Percentiles rank a stretch among this genome's conserved stretches.
These are phyloP conservation scores for Epipyxis sp. DNA, from an alignment of 108 stramenopile genomes.

Conservation along the genomic window DNA sequence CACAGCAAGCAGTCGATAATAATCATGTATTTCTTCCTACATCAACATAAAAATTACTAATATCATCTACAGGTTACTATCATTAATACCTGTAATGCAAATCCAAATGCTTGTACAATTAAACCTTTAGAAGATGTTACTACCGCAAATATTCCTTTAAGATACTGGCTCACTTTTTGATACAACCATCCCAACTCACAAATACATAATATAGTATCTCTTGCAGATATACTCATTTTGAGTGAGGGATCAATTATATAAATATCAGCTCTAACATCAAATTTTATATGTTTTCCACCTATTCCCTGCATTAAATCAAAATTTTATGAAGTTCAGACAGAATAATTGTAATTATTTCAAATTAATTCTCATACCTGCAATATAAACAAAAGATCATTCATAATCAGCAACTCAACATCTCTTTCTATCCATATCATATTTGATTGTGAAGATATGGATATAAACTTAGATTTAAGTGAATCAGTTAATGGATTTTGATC, in stretches of 20 bases:
- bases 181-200: constrained; percentile 82
- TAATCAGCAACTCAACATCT: no score
- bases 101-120: constrained; percentile 68
- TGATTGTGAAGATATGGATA: no score
- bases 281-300: constrained; percentile 28
- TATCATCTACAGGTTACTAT: constrained; percentile 9
- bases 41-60: no score
- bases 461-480: no score
- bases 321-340: no score
- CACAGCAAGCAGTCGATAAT: constrained; percentile 63
- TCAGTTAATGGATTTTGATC: no score
- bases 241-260: constrained; percentile 17
- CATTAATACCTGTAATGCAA: constrained; percentile 41
- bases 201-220: constrained; percentile 10
- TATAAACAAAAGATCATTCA: no score
- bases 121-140: constrained; percentile 55
- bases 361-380: no score
- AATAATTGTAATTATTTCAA: no score
- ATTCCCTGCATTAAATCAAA: no score
- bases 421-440: no score
- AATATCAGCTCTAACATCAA: background rate
- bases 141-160: constrained; percentile 43
- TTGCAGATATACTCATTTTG: background rate
- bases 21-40: constrained; percentile 63
- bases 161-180: constrained; percentile 53